Evolutionary conservation across 2,329 filamentous ascomycete genomes (phyloP), one percentile per base, ranked within the genome.

Genomic region (Fusarium xylarioides): DNA sequence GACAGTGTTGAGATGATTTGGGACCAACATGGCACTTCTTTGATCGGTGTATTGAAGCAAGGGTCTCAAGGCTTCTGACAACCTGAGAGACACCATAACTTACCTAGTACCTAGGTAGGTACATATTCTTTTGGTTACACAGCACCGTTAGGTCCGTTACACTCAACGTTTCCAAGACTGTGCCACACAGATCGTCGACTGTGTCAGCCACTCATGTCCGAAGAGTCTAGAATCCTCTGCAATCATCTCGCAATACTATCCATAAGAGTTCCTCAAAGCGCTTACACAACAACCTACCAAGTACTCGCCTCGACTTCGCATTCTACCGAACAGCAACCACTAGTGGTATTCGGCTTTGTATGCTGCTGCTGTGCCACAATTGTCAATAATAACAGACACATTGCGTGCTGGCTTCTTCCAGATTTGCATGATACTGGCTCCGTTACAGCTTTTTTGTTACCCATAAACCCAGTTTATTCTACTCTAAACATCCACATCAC

Each of bases 181-280:
- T 64, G 44, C 56, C 58, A 69, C 40, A 8, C 30, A 69, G 34
- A 59, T 30, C 52, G 19, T 46, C 46, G 26, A 54, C 38, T 57
- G 28, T 60, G 47, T 53, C 61, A 70, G 53, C 68, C 64, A 58
- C 59, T 58, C 35, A 53, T 21, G 40, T 37, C 23, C 40, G 63
- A 71, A 70, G 42, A 42, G 63, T 69, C 74, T 68, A 73, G 74
- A 76, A 73, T 50, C 47, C 23, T 66, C 63, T 59, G 14, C 43
- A 37, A 32, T 42, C 69, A 47, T 72, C 52, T 37, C 35, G 42
- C 40, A 53, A 42, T 30, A 53, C 32, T n/a, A 38, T 28, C 26
- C 26, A 6, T 28, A 28, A 46, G 43, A 64, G 40, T 15, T 28
- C 38, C 10, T 42, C 38, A 21, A 28, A 28, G 26, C 26, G 42